phyloP scores from a whole-genome alignment of 75 land plant genomes.

The Larix kaempferi region DNA sequence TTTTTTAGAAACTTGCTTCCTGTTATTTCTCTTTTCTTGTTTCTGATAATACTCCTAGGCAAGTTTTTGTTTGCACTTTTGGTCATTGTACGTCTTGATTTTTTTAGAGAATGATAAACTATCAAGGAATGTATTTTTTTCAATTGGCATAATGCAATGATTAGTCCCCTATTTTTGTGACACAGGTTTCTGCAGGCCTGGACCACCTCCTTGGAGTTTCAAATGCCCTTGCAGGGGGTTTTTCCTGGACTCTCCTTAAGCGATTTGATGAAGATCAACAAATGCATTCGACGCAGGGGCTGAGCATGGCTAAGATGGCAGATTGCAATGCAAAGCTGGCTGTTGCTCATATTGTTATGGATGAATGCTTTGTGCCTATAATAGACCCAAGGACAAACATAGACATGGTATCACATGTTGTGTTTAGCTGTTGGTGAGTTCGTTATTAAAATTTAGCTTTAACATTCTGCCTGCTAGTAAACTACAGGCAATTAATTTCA shows the following conservation, averaged over 20 bases:
- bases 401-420: constrained; percentile 70
- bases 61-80: too few species aligned
- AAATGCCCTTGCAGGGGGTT: constrained; percentile 54
- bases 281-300: neutral
- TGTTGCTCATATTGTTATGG: constrained; percentile 87
- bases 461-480: neutral
- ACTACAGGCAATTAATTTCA: neutral
- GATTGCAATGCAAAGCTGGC: constrained; percentile 81
- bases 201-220: constrained; percentile 50
- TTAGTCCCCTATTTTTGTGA: neutral
- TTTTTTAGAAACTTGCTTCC: too few species aligned
- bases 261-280: constrained; percentile 35
- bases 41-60: too few species aligned
- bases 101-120: too few species aligned
- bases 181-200: constrained; percentile 53
- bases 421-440: constrained; percentile 90
- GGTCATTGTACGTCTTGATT: too few species aligned
- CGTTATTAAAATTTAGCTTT: neutral
- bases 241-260: constrained; percentile 49
- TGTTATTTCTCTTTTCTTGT: too few species aligned
- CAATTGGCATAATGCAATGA: neutral
- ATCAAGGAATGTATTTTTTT: too few species aligned
- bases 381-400: constrained; percentile 73
- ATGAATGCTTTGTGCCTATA: constrained; percentile 94
- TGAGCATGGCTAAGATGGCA: constrained; percentile 37